Percentiles rank a stretch among this genome's conserved stretches.
These are phyloP conservation scores for Barbatosphaeria neglecta DNA, from an alignment of 495 filamentous ascomycete species.

Conservation along the genomic window DNA sequence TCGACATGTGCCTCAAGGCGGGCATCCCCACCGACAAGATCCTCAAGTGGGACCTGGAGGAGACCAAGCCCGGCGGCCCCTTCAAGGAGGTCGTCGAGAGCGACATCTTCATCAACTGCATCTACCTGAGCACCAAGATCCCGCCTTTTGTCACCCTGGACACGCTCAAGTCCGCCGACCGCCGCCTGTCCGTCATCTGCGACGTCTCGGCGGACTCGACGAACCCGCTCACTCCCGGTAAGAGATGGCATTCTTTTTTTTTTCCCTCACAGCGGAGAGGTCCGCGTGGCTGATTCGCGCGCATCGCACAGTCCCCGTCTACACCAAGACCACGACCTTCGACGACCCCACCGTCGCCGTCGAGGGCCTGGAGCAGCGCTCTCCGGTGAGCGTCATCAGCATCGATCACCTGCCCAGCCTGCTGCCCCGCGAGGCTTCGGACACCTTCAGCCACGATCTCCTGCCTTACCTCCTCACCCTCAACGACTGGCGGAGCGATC, in stretches of 20 bases:
- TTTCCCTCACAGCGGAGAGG: conserved; percentile 35
- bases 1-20: conserved; percentile 63
- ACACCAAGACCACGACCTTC: conserved; percentile 72
- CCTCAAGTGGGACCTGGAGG: conserved; percentile 84
- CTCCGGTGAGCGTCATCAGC: conserved; percentile 63
- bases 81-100: conserved; percentile 76
- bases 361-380: conserved; percentile 38
- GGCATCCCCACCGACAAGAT: conserved; percentile 66
- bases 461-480: conserved; percentile 69
- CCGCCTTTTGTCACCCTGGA: conserved; percentile 47
- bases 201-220: conserved; percentile 74
- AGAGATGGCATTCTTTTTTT: conserved; percentile 61
- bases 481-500: conserved; percentile 56
- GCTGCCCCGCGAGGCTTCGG: conserved; percentile 74
- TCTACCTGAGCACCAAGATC: conserved; percentile 55
- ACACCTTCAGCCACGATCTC: conserved; percentile 69
- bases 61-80: conserved; percentile 76
- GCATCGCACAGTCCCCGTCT: conserved; percentile 75
- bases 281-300: conserved; percentile 9
- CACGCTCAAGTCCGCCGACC: conserved; percentile 52
- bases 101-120: conserved; percentile 85
- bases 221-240: conserved; percentile 59
- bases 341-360: conserved; percentile 73
- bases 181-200: conserved; percentile 75
- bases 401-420: conserved; percentile 89